Conservation (phyloP, 306 rosid species). For the Mucuna pruriens region DNA sequence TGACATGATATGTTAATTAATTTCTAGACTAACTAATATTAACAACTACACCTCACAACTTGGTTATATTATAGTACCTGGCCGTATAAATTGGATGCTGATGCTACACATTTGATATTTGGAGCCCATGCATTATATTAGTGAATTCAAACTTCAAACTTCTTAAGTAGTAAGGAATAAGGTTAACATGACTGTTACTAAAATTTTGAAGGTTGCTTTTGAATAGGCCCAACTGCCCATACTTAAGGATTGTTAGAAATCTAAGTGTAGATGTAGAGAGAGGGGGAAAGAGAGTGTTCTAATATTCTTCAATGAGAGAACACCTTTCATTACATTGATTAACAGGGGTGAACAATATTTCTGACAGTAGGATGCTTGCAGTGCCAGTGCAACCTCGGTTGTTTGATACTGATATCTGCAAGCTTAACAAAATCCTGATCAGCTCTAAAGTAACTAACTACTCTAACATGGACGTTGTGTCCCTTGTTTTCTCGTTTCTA, state of each 20-base stretch:
- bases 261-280: not conserved
- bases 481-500: not conserved
- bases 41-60: conserved; percentile 16
- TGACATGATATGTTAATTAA: conserved; percentile 3
- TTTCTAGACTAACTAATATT: conserved; percentile 22
- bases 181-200: not conserved
- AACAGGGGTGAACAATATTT: not conserved
- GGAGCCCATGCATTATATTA: not conserved
- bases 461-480: not conserved
- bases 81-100: conserved; percentile 9
- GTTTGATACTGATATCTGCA: not conserved
- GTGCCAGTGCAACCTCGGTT: not conserved
- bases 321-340: not conserved
- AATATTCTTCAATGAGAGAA: not conserved
- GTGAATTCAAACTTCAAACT: not conserved
- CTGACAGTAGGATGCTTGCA: not conserved
- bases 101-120: not conserved
- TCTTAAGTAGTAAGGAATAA: not conserved
- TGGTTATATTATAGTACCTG: conserved; percentile 4
- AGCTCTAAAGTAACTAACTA: not conserved
- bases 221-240: not conserved
- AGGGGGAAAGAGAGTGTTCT: not conserved
- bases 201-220: not conserved
- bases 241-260: not conserved
- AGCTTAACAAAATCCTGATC: not conserved